These are phyloP conservation scores for Knoxia roxburghii DNA, from an alignment of 257 asterid genomes.

Conservation along the genomic window DNA sequence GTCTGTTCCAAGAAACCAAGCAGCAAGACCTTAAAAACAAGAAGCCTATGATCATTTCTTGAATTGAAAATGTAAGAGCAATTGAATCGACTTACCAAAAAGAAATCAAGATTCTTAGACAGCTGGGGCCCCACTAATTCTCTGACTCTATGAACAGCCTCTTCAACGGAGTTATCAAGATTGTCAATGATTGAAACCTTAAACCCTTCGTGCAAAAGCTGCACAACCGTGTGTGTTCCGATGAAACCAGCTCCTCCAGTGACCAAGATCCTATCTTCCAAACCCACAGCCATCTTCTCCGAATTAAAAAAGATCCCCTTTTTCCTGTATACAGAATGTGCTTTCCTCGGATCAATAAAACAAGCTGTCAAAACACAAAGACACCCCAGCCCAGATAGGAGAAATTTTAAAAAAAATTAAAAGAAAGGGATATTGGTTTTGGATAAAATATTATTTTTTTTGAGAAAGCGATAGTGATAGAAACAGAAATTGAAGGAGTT, in stretches of 20 bases:
- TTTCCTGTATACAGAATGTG: too few relatives aligned
- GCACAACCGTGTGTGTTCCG: conserved; percentile 85
- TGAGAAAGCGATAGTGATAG: conserved; percentile 12
- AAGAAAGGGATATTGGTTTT: too few relatives aligned
- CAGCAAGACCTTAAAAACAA: neutral
- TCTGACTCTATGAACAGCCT: conserved; percentile 58
- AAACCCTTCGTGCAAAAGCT: conserved; percentile 72
- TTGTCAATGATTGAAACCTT: conserved; percentile 69
- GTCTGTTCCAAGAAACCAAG: neutral
- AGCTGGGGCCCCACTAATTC: conserved; percentile 52
- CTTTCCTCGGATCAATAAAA: neutral
- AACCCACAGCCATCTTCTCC: conserved; percentile 16
- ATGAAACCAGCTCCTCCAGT: conserved; percentile 98
- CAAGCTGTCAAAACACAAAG: neutral
- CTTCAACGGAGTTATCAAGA: conserved; percentile 72
- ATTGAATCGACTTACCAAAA: conserved; percentile 37
- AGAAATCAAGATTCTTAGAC: conserved; percentile 62
- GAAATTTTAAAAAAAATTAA: too few relatives aligned
- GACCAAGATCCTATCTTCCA: conserved; percentile 48
- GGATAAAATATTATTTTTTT: too few relatives aligned
- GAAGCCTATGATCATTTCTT: neutral
- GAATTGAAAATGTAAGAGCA: neutral
- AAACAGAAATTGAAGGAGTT: conserved; percentile 3
- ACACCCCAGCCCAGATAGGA: too few relatives aligned
- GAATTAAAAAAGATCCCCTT: neutral